Evolutionary conservation across 768 basidiomycete genomes (phyloP).

Genomic region (Kwoniella bestiolae): DNA sequence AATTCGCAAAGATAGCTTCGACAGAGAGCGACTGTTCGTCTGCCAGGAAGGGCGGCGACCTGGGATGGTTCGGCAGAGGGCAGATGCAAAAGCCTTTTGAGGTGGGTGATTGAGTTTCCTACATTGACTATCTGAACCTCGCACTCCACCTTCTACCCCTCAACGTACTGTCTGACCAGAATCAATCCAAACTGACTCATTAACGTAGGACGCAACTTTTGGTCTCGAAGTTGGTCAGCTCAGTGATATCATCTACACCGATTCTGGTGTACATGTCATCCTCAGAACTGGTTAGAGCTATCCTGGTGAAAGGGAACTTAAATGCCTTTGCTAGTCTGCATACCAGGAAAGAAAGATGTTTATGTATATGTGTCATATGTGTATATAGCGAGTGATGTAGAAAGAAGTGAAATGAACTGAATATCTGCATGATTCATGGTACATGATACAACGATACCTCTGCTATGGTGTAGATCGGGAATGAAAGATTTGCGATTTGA

Average conservation of each 20-base stretch:
- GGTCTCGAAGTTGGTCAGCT: constrained; percentile 53
- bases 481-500: not conserved
- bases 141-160: too few species aligned
- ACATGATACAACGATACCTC: not conserved
- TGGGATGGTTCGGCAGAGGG: constrained; percentile 79
- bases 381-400: not conserved
- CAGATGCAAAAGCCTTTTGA: constrained; percentile 99
- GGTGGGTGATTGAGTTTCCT: constrained; percentile 63
- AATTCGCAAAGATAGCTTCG: constrained; percentile 76
- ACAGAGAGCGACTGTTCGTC: constrained; percentile 88
- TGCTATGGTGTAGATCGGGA: not conserved
- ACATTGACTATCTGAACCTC: not conserved
- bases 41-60: constrained; percentile 78
- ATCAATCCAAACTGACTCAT: not conserved
- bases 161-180: not conserved
- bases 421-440: not conserved
- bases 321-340: not conserved
- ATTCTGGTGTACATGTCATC: constrained; percentile 94
- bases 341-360: not conserved
- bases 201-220: constrained; percentile 53
- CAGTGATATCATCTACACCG: constrained; percentile 68
- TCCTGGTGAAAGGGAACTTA: not conserved
- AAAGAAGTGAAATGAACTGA: not conserved
- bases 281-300: constrained; percentile 69
- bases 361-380: not conserved